Base-by-base conservation (phyloP, 2,329 filamentous ascomycete genomes). In the Alternaria sp. region DNA sequence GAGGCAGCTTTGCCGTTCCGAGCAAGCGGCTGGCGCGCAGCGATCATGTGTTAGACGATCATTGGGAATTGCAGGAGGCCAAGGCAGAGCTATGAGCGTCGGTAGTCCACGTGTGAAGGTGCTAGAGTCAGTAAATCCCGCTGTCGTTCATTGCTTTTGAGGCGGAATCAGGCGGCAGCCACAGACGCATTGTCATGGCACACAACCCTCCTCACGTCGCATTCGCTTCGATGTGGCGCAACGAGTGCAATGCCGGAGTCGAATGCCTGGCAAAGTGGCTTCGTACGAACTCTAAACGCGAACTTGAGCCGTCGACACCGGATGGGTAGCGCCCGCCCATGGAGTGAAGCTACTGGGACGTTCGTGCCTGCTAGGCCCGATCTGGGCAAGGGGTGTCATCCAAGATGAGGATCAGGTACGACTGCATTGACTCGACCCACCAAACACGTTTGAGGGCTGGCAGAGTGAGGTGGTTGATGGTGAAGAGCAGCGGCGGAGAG, bases 341-440 rank as follows among this genome's bases (percentile, higher is more conserved):
- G 40, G 62, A 61, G 59, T 69, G 65, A 68, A 65, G 69, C 69
- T 66, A 70, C 52, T 40, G 46, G 62, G 61, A 44, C 51, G 57
- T 54, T 59, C 54, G 57, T 50, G 50, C 59, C 25, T 54, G 63
- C 66, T 69, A 72, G 40, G 54, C 66, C 65, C 23, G 36, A 64
- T 57, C 13, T 25, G 61, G 69, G 23, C 63, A 68, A 62, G 65
- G 26, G 12, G 28, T 55, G 40, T 59, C 49, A 57, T 64, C 47
- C 57, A 52, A 58, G 61, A 67, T 57, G 70, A 60, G 59, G 66
- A 70, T 70, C 69, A 69, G 69, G 66, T 67, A 69, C 68, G 62
- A 59, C 57, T 64, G 65, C 66, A 69, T 65, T 64, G 67, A 64
- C 59, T 52, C 36, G 57, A 65, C 66, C 69, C 68, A 72, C 69